Evolutionary conservation across 345 rosid genomes (phyloP), one percentile per base, ranked within the genome.

Genomic region (Populus nigra): DNA sequence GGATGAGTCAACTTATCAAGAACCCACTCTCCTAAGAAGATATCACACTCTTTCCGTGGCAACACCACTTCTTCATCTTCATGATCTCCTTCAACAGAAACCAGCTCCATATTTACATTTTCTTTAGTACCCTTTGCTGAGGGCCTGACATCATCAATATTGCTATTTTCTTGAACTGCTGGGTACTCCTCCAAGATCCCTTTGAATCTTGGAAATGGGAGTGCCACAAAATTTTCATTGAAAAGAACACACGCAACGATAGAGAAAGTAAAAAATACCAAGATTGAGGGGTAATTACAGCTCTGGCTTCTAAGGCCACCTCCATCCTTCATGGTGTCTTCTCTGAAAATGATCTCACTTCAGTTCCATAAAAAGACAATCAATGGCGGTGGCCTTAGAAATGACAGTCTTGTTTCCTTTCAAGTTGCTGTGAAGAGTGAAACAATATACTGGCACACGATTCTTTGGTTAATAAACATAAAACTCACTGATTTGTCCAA

Each of bases 11-110:
- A 6, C 4, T 76, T 76, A 29, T 81, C 80, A 63, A 76, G 41
- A 81, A 81, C 80, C 83, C 83, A 81, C 25, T 76, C 74, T 73
- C 83, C 83, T 31, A 27, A 67, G 69, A 81, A 81, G 12, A 81
- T 31, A 29, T 81, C 69, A 29, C 83, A 81, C 8, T 72, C 83
- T 47, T 62, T 73, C 49, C 50, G 66, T 31, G 71, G 74, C 49
- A 74, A 35, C 2, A 61, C 70, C 29, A 43, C 62, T 0, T 39
- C 49, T 41, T 49, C 67, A 36, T 39, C 49, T 41, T 49, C 67
- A 36, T 65, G 47, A 11, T 43, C 74, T 55, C 33, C 29, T 65
- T 27, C 45, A 41, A 65, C 62, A 49, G 20, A 47, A 47, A 45
- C 36, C 36, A 71, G 39, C n/a, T 71, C 63, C 69, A 20, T 38